Base-by-base conservation (phyloP, 1,139 yeast species). In the Debaryomyces robertsiae region DNA sequence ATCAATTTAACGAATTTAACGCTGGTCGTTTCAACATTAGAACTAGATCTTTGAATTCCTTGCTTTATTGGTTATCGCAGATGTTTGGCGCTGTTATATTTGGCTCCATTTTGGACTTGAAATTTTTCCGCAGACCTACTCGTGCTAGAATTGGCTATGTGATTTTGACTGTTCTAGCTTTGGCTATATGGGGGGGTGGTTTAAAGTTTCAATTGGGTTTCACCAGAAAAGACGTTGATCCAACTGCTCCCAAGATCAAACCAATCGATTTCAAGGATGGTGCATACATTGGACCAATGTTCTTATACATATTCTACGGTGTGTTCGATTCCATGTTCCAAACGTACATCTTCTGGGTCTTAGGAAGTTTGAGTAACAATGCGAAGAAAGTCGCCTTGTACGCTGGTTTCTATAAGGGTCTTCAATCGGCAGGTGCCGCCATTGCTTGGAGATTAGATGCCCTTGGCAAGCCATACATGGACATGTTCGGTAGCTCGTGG, bases 111-210 rank as follows among this genome's bases (percentile, higher is more conserved):
- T 63, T 80, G 48, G 85, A 80, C 57, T 59, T 65, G 58, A 60
- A 61, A 45, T 47, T 54, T 14, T 66, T 68, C 47, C 58, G 61
- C 35, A 68, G 84, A 57, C 60, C 67, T 16, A 54, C 57, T 13
- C 61, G 84, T 50, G 81, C 81, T 30, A 59, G 62, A 37, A 61
- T 69, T 40, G 82, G 77, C 27, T 79, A 72, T 67, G 59, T 40
- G 5, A 43, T 76, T 27, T 52, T 79, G 19, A 69, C 74, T 44
- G 50, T 72, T 19, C 36, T 62, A 14, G 69, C 78, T 15, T 57
- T 75, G 61, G 79, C 66, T 32, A 69, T 81, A 47, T 80, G 84
- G 82, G 84, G 84, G 42, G 82, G 84, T 48, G 84, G 85, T 38
- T 67, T 69, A 46, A 72, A 72, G 45, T 77, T 79, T 61, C 81